A percentile compares a stretch with the other conserved stretches of the same genome.
Conservation (phyloP, 768 basidiomycete genomes). For the Naganishia vishniacii region DNA sequence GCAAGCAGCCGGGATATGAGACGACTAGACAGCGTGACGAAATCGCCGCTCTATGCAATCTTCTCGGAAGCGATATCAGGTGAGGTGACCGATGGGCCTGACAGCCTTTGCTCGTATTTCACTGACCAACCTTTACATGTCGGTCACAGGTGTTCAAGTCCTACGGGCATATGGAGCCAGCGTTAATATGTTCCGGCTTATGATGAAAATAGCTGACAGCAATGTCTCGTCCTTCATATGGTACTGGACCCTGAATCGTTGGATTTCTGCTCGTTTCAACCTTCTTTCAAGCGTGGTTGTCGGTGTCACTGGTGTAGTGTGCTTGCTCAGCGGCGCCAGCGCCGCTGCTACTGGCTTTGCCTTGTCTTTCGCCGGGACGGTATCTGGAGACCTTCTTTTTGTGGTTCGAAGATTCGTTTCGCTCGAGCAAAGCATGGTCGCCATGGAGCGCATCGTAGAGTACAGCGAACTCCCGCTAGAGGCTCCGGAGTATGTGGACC, state of each 20-base stretch:
- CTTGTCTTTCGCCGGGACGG: conserved; percentile 71
- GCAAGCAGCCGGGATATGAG: conserved; percentile 66
- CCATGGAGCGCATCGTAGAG: conserved; percentile 79
- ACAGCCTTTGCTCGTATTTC: not conserved
- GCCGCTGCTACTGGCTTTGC: conserved; percentile 83
- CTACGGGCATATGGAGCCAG: conserved; percentile 76
- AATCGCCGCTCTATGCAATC: conserved; percentile 56
- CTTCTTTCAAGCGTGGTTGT: conserved; percentile 66
- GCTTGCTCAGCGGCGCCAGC: conserved; percentile 66
- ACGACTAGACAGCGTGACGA: conserved; percentile 52
- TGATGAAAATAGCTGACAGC: conserved; percentile 61
- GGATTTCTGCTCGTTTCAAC: conserved; percentile 84
- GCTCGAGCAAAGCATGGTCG: conserved; percentile 85
- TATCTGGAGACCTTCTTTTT: conserved; percentile 61
- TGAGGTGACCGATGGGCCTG: too few species aligned
- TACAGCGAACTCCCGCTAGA: conserved; percentile 55
- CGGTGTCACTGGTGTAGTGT: conserved; percentile 64
- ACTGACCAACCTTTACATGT: too few species aligned
- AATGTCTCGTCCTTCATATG: conserved; percentile 19
- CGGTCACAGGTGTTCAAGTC: conserved; percentile 53
- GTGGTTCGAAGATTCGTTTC: conserved; percentile 58
- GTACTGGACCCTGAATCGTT: conserved; percentile 63
- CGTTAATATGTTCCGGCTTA: conserved; percentile 34
- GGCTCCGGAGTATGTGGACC: conserved; percentile 76
- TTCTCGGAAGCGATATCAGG: conserved; percentile 56